A percentile compares a stretch with the other conserved stretches of the same genome.
Conservation (phyloP, 192 early-diverging fungal genomes). For the Backusella luteola region DNA sequence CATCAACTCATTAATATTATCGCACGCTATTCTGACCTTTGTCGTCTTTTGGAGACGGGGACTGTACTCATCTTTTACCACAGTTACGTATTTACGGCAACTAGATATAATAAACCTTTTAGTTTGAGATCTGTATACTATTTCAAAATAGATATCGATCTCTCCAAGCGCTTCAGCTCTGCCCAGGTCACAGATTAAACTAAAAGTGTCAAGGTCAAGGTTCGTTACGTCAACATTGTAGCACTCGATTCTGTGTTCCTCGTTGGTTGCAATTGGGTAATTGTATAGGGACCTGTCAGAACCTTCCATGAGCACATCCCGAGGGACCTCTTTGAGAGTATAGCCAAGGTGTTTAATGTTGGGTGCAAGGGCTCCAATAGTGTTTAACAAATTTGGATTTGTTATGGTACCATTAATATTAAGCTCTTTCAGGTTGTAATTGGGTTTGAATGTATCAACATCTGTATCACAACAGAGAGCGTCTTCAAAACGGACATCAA, state of each 20-base stretch:
- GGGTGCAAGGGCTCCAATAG: neutral
- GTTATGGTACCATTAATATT: neutral
- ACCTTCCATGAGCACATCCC: neutral
- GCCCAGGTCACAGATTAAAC: neutral
- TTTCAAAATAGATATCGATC: neutral
- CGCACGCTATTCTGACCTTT: neutral
- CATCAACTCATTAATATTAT: neutral
- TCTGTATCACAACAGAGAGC: neutral
- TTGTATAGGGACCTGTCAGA: neutral
- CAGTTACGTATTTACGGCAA: neutral
- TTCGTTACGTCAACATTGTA: neutral
- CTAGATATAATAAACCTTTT: neutral
- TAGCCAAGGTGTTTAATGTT: neutral
- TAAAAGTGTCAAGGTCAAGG: neutral
- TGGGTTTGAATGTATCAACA: neutral
- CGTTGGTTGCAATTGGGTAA: neutral
- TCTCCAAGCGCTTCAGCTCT: neutral
- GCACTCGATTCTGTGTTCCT: no score
- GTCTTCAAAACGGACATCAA: neutral
- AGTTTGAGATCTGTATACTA: neutral
- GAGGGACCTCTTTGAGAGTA: neutral
- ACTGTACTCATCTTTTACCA: neutral
- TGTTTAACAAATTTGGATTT: neutral
- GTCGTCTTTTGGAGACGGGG: neutral
- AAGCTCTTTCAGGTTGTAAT: neutral